Conservation (phyloP, 495 filamentous ascomycete genomes). For the Aspergillus diversus region DNA sequence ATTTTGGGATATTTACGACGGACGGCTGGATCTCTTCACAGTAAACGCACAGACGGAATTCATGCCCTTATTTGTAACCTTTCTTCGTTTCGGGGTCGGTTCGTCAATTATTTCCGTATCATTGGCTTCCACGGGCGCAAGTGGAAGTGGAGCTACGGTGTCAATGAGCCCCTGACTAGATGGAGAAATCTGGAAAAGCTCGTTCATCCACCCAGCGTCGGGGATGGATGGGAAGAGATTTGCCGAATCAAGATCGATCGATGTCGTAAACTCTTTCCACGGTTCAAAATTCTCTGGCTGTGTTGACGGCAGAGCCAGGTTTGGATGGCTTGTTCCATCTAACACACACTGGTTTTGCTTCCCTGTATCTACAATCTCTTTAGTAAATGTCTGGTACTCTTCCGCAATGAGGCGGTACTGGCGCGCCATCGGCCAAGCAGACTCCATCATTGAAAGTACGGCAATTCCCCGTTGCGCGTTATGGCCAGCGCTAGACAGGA, state of each 20-base stretch:
- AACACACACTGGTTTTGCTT: neutral
- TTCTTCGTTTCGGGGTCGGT: neutral
- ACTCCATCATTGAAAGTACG: neutral
- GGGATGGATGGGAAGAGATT: slow-evolving; percentile 10
- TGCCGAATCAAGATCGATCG: slow-evolving; percentile 2
- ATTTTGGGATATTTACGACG: neutral
- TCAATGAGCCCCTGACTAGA: neutral
- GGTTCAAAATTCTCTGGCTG: neutral
- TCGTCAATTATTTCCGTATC: neutral
- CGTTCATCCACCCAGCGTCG: slow-evolving; percentile 10
- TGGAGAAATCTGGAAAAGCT: slow-evolving; percentile 5
- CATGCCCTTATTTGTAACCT: neutral
- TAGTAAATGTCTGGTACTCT: neutral
- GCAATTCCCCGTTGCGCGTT: slow-evolving; percentile 1
- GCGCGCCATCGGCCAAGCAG: slow-evolving; percentile 2
- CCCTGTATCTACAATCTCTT: neutral
- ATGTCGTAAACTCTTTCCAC: slow-evolving; percentile 6
- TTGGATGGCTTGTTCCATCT: neutral
- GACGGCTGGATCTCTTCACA: neutral
- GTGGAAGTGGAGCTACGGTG: neutral
- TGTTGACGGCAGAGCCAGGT: neutral
- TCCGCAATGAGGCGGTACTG: neutral
- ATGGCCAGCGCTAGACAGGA: neutral
- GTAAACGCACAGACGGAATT: neutral
- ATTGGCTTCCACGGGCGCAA: neutral